Conservation (phyloP, 2,329 filamentous ascomycete species). For the Byssochlamys sp. region DNA sequence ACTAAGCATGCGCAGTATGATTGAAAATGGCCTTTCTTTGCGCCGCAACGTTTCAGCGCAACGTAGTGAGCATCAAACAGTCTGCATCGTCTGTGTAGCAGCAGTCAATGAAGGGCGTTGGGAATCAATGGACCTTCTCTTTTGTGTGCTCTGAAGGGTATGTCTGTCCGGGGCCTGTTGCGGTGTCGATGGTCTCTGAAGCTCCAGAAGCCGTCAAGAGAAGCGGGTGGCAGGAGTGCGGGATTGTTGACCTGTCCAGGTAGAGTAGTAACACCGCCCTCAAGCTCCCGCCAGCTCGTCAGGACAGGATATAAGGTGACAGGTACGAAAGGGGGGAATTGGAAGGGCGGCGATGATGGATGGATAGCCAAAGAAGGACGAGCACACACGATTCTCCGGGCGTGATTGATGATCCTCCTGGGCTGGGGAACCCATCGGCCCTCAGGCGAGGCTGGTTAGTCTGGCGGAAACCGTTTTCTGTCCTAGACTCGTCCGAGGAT, state of each 20-base stretch:
- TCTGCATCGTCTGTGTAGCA: not conserved
- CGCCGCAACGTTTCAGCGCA: not conserved
- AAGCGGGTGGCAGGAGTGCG: not conserved
- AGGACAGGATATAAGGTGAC: not conserved
- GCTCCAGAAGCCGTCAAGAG: not conserved
- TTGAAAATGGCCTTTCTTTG: not conserved
- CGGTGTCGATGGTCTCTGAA: not conserved
- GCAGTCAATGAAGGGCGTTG: not conserved
- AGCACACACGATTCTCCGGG: not conserved
- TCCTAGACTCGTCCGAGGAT: not conserved
- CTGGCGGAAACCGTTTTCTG: not conserved
- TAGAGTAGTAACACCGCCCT: not conserved
- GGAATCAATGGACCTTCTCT: not conserved
- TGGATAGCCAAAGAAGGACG: not conserved
- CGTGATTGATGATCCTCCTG: not conserved
- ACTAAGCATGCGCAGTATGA: conserved; percentile 1
- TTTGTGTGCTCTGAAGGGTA: not conserved
- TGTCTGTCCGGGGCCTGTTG: not conserved
- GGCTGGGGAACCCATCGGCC: not conserved
- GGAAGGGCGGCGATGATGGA: not conserved
- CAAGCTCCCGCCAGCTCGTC: not conserved
- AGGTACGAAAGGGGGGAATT: not conserved
- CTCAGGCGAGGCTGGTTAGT: not conserved
- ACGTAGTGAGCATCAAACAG: not conserved
- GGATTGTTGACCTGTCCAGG: not conserved